phyloP scores from a whole-genome alignment of 2,329 filamentous ascomycete species.

The Lasiodiplodia theobromae region DNA sequence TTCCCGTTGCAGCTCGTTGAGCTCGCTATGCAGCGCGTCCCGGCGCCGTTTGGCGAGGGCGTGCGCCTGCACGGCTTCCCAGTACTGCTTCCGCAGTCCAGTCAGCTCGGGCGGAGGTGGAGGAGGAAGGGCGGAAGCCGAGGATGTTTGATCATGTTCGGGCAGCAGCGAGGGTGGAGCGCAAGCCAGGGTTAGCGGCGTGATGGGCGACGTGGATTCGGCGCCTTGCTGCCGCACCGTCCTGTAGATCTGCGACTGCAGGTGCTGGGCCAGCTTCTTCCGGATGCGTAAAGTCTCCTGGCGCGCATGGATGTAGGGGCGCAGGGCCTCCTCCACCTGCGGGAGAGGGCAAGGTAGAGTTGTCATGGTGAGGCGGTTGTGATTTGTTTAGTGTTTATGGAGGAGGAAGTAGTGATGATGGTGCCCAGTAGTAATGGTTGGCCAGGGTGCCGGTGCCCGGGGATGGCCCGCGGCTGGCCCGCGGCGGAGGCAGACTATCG shows the following conservation, averaged over 20 bases:
- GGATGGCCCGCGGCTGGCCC: no score
- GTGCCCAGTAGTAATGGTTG: slow-evolving; percentile 6
- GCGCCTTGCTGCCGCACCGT: not conserved
- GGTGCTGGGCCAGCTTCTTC: slow-evolving; percentile 41
- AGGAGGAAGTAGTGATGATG: not conserved
- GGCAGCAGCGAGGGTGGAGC: slow-evolving; percentile 38
- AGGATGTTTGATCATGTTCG: not conserved
- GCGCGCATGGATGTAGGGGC: slow-evolving; percentile 46
- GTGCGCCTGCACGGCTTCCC: slow-evolving; percentile 54
- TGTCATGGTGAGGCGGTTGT: slow-evolving; percentile 15
- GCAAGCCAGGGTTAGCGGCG: slow-evolving; percentile 43
- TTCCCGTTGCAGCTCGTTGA: slow-evolving; percentile 40
- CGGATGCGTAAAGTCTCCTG: slow-evolving; percentile 48
- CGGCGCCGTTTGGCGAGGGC: slow-evolving; percentile 50
- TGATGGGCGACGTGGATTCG: slow-evolving; percentile 31
- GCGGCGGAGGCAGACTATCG: not conserved
- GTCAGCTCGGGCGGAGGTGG: slow-evolving; percentile 45
- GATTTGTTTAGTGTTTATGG: not conserved
- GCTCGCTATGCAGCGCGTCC: slow-evolving; percentile 41
- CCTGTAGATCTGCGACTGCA: slow-evolving; percentile 38
- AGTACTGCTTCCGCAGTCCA: slow-evolving; percentile 52
- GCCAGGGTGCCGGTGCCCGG: not conserved
- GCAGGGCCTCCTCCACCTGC: slow-evolving; percentile 45
- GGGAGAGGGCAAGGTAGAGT: slow-evolving; percentile 44
- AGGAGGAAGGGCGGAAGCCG: not conserved